Conservation (phyloP, 2,329 filamentous ascomycete species). For the Epichloe elymi region DNA sequence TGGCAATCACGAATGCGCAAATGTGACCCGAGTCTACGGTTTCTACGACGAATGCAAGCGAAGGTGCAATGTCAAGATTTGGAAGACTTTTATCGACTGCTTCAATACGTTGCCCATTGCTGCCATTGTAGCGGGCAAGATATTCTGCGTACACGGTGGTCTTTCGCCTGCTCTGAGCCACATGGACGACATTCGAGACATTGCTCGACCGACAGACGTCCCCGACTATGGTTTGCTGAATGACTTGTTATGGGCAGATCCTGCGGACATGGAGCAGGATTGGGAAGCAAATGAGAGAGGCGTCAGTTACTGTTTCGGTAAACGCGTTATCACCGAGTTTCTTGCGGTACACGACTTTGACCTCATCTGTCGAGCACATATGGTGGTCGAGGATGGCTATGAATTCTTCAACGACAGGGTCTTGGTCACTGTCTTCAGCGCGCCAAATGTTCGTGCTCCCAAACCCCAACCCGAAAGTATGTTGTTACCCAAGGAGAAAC, state of each 20-base stretch:
- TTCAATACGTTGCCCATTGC: conserved; percentile 95
- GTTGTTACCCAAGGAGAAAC: neutral
- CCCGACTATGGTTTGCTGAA: conserved; percentile 93
- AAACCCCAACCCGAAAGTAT: neutral
- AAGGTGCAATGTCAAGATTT: conserved; percentile 90
- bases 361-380: conserved; percentile 90
- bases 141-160: conserved; percentile 94
- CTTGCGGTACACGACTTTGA: conserved; percentile 92
- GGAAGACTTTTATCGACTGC: conserved; percentile 95
- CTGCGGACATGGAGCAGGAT: conserved; percentile 93
- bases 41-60: conserved; percentile 99
- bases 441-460: conserved; percentile 67
- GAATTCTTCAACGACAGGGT: conserved; percentile 96
- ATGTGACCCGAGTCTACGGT: conserved; percentile 88
- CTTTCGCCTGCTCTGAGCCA: conserved; percentile 83
- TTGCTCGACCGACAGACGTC: conserved; percentile 89
- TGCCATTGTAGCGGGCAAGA: conserved; percentile 92
- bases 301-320: conserved; percentile 96
- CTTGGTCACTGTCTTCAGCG: conserved; percentile 92
- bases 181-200: conserved; percentile 97
- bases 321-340: conserved; percentile 96
- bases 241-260: conserved; percentile 93
- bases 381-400: conserved; percentile 98
- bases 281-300: conserved; percentile 97
- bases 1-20: conserved; percentile 94